Conservation (phyloP, 1,139 yeast genomes). For the Sugiyamaella xylanicola region DNA sequence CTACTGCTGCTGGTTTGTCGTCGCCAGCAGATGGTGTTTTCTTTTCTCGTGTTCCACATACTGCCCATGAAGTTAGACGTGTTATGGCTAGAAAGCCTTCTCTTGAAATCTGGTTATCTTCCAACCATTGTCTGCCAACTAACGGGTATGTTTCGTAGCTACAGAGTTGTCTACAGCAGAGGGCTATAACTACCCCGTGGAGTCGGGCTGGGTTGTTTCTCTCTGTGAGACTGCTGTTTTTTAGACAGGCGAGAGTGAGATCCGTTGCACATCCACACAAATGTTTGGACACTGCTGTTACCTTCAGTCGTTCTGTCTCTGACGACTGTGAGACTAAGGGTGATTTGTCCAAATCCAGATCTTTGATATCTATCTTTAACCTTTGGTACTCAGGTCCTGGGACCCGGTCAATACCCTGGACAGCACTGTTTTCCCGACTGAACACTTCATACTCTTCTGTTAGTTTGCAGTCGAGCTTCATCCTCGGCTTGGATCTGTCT, state of each 20-base stretch:
- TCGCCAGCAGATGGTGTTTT: slow-evolving; percentile 18
- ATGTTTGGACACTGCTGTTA: slow-evolving; percentile 80
- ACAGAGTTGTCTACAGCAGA: slow-evolving; percentile 94
- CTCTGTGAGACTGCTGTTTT: slow-evolving; percentile 45
- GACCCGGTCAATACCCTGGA: slow-evolving; percentile 5
- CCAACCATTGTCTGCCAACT: slow-evolving; percentile 46
- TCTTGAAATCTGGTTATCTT: slow-evolving; percentile 33
- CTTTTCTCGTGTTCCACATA: slow-evolving; percentile 60
- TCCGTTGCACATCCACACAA: slow-evolving; percentile 95
- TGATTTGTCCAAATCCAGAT: slow-evolving; percentile 57
- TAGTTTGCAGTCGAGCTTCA: slow-evolving; percentile 77
- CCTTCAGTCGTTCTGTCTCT: slow-evolving; percentile 20
- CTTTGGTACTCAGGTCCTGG: slow-evolving; percentile 50
- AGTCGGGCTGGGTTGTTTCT: slow-evolving; percentile 33
- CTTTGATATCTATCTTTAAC: slow-evolving; percentile 76
- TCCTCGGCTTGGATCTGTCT: slow-evolving; percentile 75
- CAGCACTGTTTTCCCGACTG: slow-evolving; percentile 30
- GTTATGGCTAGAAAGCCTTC: slow-evolving; percentile 57
- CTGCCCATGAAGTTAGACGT: slow-evolving; percentile 85
- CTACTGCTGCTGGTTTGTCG: not conserved
- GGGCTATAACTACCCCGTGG: slow-evolving; percentile 74
- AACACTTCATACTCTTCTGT: slow-evolving; percentile 49
- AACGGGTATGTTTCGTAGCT: slow-evolving; percentile 54
- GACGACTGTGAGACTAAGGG: slow-evolving; percentile 32
- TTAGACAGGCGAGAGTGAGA: slow-evolving; percentile 67